A percentile compares a stretch with the other conserved stretches of the same genome.
phyloP scores from a whole-genome alignment of 331 rosid genomes.

The Arachis monticola region DNA sequence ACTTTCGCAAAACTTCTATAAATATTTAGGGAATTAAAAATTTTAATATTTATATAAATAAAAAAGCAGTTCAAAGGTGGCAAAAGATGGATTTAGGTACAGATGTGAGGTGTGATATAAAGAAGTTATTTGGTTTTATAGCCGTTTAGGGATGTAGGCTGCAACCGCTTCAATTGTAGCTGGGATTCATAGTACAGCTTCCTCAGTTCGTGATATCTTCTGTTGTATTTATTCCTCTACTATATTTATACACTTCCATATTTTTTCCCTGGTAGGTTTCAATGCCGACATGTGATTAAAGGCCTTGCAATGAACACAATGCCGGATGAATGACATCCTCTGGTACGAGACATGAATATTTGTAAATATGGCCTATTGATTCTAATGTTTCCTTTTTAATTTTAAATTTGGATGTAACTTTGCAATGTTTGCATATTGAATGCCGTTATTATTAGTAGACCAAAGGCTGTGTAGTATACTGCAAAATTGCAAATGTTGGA shows the following conservation, averaged over 20 bases:
- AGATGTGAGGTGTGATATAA: not conserved
- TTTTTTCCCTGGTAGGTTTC: conserved; percentile 69
- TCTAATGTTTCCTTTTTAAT: conserved; percentile 15
- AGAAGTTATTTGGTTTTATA: not conserved
- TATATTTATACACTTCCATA: conserved; percentile 17
- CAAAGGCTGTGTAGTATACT: too few species aligned
- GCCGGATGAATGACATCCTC: conserved; percentile 62
- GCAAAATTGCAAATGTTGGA: too few species aligned
- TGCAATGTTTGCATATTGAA: conserved; percentile 28
- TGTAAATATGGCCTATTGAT: conserved; percentile 36
- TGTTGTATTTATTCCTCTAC: not conserved
- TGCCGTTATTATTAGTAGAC: conserved; percentile 13
- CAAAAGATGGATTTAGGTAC: too few species aligned
- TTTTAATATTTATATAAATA: too few species aligned
- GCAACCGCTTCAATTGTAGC: too few species aligned
- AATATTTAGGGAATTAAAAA: too few species aligned
- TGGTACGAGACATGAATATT: conserved; percentile 10
- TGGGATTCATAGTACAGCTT: not conserved
- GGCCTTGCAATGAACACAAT: conserved; percentile 71
- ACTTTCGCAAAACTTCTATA: too few species aligned
- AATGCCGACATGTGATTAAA: conserved; percentile 87
- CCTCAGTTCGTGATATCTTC: conserved; percentile 16
- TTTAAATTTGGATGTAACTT: conserved; percentile 13
- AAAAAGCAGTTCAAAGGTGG: too few species aligned
- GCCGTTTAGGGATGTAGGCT: too few species aligned